A percentile compares a stretch with the other conserved stretches of the same genome.
Conservation (phyloP, 179 eudicot species). For the Vitellaria paradoxa region DNA sequence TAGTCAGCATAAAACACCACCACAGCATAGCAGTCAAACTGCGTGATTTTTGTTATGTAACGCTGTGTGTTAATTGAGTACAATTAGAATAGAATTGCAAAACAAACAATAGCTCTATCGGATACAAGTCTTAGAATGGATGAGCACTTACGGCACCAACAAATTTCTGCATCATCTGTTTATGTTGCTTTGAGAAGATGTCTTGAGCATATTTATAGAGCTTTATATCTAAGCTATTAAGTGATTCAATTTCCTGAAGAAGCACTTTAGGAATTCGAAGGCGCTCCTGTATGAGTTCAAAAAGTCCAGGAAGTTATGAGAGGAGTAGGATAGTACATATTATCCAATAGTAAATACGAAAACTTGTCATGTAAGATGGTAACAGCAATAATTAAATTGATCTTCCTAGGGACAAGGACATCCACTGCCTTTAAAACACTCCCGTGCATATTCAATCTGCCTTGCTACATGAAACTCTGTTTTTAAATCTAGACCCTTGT, state of each 20-base stretch:
- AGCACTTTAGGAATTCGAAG: constrained; percentile 52
- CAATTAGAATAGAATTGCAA: background rate
- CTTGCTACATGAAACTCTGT: background rate
- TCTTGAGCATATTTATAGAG: constrained; percentile 73
- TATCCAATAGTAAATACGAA: background rate
- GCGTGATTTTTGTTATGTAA: background rate
- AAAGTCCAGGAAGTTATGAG: constrained; percentile 6
- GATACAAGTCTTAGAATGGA: constrained; percentile 15
- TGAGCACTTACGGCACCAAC: constrained; percentile 33
- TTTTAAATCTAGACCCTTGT: background rate
- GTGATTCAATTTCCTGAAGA: constrained; percentile 58
- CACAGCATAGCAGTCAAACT: background rate
- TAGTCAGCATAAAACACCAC: background rate
- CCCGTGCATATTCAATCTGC: background rate
- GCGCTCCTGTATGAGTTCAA: constrained; percentile 58
- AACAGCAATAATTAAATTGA: background rate
- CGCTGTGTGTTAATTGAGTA: background rate
- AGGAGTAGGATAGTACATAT: background rate
- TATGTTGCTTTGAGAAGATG: constrained; percentile 60
- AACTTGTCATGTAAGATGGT: background rate
- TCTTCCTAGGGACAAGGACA: background rate
- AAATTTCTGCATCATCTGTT: constrained; percentile 36
- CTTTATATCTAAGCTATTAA: constrained; percentile 80
- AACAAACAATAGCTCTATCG: background rate
- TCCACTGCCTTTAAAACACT: background rate